Evolutionary conservation across 129 eudicot species (phyloP).

Genomic region (Logfia minima): DNA sequence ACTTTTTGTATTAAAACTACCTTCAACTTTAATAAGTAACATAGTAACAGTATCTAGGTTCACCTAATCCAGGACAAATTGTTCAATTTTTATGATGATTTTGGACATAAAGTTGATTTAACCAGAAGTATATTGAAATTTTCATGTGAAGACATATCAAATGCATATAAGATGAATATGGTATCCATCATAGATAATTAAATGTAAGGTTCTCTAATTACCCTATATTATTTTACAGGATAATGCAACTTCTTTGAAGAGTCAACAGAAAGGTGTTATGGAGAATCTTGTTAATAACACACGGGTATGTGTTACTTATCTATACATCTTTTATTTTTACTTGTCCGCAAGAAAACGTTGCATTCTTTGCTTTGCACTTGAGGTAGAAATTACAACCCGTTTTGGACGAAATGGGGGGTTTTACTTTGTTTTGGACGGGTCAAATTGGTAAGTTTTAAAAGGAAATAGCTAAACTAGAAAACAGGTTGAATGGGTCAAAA

Average conservation of each 20-base stretch:
- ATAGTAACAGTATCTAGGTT: neutral
- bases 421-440: neutral
- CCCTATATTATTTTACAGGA: constrained; percentile 51
- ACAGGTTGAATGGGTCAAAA: neutral
- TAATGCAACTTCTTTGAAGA: constrained; percentile 72
- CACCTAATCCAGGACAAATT: neutral
- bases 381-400: neutral
- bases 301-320: constrained; percentile 48
- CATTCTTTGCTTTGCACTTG: neutral
- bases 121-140: neutral
- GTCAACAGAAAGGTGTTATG: constrained; percentile 85
- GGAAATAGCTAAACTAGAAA: neutral
- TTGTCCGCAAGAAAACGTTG: neutral
- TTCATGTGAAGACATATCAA: neutral
- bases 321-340: neutral
- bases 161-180: too few species aligned
- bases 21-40: neutral
- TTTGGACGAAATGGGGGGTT: neutral
- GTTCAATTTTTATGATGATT: neutral
- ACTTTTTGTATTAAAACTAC: too few species aligned
- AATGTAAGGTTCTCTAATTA: neutral
- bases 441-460: neutral
- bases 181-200: neutral
- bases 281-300: constrained; percentile 91
- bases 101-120: neutral